Percentiles rank a stretch among this genome's conserved stretches.
Conservation (phyloP, 2,329 filamentous ascomycete genomes). For the Diaporthe ilicicola region DNA sequence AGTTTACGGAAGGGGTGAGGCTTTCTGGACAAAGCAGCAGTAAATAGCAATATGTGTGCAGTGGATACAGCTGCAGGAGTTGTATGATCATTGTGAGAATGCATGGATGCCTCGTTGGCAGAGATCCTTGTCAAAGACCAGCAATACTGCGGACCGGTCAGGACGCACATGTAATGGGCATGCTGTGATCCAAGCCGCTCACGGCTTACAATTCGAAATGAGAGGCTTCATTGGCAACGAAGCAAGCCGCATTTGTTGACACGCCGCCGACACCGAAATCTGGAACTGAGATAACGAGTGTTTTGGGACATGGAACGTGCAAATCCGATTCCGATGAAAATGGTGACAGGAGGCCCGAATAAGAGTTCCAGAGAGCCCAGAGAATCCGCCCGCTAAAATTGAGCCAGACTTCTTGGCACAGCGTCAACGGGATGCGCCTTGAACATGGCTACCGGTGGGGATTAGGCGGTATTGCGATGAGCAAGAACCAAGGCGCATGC, state of each 20-base stretch:
- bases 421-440: no score
- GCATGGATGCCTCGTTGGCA: background rate
- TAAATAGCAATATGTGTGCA: background rate
- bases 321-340: no score
- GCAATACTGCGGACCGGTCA: background rate
- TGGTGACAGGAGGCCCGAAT: no score
- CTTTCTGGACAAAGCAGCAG: background rate
- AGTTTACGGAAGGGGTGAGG: no score
- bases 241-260: no score
- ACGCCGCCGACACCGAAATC: background rate
- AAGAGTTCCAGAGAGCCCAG: no score
- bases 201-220: background rate
- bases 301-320: background rate
- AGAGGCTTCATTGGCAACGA: background rate
- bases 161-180: background rate
- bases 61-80: background rate
- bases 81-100: background rate
- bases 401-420: no score
- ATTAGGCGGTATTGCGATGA: no score
- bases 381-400: no score
- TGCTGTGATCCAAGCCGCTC: background rate
- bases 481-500: no score
- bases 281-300: background rate
- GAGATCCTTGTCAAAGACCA: no score
- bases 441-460: no score